Conservation (phyloP, 2,329 filamentous ascomycete species). For the Cytospora leucostoma region DNA sequence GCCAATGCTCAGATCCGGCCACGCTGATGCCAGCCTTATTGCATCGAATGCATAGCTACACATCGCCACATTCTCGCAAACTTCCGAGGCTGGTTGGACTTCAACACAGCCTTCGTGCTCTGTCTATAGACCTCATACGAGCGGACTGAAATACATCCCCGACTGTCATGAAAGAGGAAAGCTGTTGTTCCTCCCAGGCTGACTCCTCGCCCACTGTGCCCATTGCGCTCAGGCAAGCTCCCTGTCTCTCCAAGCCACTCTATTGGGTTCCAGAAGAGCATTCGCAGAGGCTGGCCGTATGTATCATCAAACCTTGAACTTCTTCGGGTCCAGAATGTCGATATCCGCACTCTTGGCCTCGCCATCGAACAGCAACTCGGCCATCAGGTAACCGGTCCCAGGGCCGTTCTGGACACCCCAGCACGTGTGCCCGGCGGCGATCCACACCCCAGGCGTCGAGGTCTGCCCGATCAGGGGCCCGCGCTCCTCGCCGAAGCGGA, state of each 20-base stretch:
- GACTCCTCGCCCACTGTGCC: no score
- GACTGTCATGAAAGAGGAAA: no score
- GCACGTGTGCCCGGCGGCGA: constrained; percentile 91
- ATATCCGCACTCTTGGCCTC: constrained; percentile 68
- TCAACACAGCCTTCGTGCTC: no score
- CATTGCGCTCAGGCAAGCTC: no score
- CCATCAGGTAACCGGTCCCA: constrained; percentile 79
- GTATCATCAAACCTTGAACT: constrained; percentile 52
- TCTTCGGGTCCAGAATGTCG: constrained; percentile 65
- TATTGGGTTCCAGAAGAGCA: neutral
- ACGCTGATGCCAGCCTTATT: no score
- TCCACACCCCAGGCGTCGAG: constrained; percentile 69
- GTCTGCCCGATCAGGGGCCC: constrained; percentile 79
- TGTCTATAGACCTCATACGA: no score
- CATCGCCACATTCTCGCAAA: no score
- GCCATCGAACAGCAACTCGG: constrained; percentile 77
- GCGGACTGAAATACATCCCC: no score
- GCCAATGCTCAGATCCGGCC: no score
- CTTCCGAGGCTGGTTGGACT: no score
- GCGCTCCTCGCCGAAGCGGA: constrained; percentile 58
- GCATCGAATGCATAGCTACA: no score
- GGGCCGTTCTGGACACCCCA: constrained; percentile 98
- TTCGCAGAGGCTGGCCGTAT: neutral
- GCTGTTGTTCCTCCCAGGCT: no score
- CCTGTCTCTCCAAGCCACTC: neutral